Percentiles rank a stretch among this genome's conserved stretches.
Conservation (phyloP, 2,329 filamentous ascomycete genomes). For the Fusarium nematophilum region DNA sequence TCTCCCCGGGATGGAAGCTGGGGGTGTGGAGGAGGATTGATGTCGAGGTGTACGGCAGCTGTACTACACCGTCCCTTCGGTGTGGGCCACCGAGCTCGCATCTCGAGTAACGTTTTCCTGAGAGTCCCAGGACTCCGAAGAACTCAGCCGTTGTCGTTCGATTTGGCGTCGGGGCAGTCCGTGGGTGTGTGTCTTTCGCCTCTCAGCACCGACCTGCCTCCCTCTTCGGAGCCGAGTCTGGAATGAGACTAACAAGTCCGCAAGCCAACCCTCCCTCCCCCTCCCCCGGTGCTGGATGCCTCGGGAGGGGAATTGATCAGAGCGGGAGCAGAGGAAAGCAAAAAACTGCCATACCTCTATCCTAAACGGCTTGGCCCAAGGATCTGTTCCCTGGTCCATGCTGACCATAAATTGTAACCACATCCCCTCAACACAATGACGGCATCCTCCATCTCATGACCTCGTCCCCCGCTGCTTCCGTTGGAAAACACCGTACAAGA, state of each 20-base stretch:
- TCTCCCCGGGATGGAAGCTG: not conserved
- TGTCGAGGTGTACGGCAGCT: too few relatives aligned
- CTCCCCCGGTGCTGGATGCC: too few relatives aligned
- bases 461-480: conserved; percentile 19
- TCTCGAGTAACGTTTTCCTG: conserved; percentile 19
- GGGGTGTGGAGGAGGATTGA: not conserved
- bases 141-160: conserved; percentile 24
- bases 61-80: conserved; percentile 9
- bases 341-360: conserved; percentile 1
- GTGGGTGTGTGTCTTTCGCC: conserved; percentile 13
- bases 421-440: conserved; percentile 31
- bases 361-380: conserved; percentile 23
- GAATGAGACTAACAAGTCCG: conserved; percentile 14
- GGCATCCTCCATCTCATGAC: conserved; percentile 24
- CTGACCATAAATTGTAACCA: conserved; percentile 41
- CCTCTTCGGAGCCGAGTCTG: conserved; percentile 10
- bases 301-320: not conserved
- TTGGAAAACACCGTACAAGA: conserved; percentile 9
- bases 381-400: conserved; percentile 9
- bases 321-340: not conserved
- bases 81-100: conserved; percentile 32
- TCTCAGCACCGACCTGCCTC: not conserved
- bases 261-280: conserved; percentile 6
- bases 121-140: too few relatives aligned
- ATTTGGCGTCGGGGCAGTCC: conserved; percentile 24